Conservation (phyloP, 768 basidiomycete species). For the Pisolithus marmoratus region DNA sequence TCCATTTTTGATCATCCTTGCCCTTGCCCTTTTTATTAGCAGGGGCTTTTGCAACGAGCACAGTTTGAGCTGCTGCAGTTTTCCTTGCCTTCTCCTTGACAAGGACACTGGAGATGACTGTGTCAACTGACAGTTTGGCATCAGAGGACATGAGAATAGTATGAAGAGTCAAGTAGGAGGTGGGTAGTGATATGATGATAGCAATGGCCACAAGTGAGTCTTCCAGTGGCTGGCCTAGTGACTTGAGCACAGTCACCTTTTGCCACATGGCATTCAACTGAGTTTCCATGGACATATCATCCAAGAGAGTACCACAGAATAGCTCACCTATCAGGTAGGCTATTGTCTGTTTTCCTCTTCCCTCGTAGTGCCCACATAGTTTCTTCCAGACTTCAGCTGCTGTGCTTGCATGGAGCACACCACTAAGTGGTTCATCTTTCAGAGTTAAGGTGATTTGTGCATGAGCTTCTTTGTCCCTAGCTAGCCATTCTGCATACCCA, state of each 20-base stretch:
- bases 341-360: constrained; percentile 15
- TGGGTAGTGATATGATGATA: constrained; percentile 16
- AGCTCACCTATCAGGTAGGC: constrained; percentile 19
- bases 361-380: constrained; percentile 14
- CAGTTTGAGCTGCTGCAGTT: not conserved
- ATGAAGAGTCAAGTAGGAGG: constrained; percentile 13
- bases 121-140: not conserved
- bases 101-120: too few species aligned
- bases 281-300: constrained; percentile 10
- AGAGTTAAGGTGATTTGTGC: constrained; percentile 21
- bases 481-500: not conserved
- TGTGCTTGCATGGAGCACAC: too few species aligned
- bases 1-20: not conserved
- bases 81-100: not conserved
- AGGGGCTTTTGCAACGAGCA: not conserved
- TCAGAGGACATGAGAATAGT: constrained; percentile 14
- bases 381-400: constrained; percentile 16
- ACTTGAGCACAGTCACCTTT: constrained; percentile 8
- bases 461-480: constrained; percentile 10
- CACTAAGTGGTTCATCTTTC: constrained; percentile 18
- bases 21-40: not conserved
- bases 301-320: constrained; percentile 15
- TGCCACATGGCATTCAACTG: constrained; percentile 17
- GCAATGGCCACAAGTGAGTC: constrained; percentile 17
- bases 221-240: constrained; percentile 11